Conservation (phyloP, 129 eudicot species). For the Deinandra increscens region DNA sequence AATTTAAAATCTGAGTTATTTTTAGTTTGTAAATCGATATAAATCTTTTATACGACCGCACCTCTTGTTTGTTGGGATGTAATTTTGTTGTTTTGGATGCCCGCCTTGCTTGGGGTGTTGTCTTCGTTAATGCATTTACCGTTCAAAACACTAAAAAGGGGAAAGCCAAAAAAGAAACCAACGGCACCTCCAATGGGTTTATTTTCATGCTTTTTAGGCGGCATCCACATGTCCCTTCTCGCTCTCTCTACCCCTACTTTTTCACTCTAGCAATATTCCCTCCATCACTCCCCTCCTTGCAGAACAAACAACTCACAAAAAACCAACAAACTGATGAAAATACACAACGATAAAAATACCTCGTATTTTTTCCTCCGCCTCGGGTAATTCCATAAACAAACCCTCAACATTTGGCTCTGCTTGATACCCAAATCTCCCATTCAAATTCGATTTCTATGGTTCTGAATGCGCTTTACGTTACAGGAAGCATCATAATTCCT, state of each 20-base stretch:
- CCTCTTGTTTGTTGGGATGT: no score
- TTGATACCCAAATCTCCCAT: constrained; percentile 43
- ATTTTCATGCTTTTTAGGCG: constrained; percentile 27
- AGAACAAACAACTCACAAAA: constrained; percentile 22
- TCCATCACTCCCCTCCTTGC: constrained; percentile 22
- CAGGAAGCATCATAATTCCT: constrained; percentile 41
- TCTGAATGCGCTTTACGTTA: constrained; percentile 22
- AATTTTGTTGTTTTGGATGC: no score
- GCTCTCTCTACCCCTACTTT: constrained; percentile 18
- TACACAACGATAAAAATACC: no score
- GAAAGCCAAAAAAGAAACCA: no score
- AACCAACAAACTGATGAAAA: no score
- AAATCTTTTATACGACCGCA: no score
- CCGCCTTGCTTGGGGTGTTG: no score
- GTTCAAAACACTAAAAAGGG: no score
- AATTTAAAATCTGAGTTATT: no score
- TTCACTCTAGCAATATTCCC: constrained; percentile 33
- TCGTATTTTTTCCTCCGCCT: no score
- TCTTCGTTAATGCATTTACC: no score
- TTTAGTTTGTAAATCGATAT: no score
- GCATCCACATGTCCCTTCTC: constrained; percentile 23
- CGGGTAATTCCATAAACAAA: constrained; percentile 12
- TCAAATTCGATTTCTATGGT: constrained; percentile 37
- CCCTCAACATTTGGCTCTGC: constrained; percentile 28
- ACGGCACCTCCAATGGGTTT: constrained; percentile 14